Percentiles rank a stretch among this genome's conserved stretches.
phyloP scores from a whole-genome alignment of 2,329 filamentous ascomycete genomes.

The Apiospora sp. region DNA sequence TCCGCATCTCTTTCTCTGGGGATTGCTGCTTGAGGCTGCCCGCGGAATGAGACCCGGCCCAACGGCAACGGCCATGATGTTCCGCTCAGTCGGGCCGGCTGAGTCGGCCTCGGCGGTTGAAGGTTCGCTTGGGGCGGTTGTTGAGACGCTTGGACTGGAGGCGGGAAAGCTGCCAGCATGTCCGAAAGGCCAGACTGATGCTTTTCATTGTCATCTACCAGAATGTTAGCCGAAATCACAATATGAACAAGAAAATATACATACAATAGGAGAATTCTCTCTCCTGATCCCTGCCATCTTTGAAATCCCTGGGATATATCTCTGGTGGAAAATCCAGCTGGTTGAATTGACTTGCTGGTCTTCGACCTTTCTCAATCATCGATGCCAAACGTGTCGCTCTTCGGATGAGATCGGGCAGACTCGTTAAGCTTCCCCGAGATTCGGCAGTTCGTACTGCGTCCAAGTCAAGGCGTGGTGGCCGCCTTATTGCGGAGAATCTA shows the following conservation, averaged over 20 bases:
- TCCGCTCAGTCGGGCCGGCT: constrained; percentile 54
- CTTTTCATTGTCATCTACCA: constrained; percentile 49
- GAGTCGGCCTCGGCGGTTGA: constrained; percentile 42
- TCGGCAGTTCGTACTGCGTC: constrained; percentile 84
- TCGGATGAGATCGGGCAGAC: constrained; percentile 87
- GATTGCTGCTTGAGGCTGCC: constrained; percentile 40
- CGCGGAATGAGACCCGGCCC: constrained; percentile 30
- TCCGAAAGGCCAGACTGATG: constrained; percentile 65
- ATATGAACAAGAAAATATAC: not conserved
- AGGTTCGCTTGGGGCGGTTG: not conserved
- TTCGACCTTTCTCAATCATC: constrained; percentile 83
- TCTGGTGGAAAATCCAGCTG: constrained; percentile 61
- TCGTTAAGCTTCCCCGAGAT: constrained; percentile 87
- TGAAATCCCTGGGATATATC: constrained; percentile 42
- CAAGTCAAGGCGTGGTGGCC: constrained; percentile 81
- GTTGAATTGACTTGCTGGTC: constrained; percentile 67
- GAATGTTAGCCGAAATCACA: constrained; percentile 30
- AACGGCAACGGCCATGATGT: constrained; percentile 59
- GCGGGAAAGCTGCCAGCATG: constrained; percentile 72
- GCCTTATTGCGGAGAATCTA: constrained; percentile 62
- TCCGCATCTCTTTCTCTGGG: constrained; percentile 8
- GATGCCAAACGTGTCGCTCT: constrained; percentile 86
- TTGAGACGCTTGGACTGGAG: constrained; percentile 57
- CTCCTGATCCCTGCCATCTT: constrained; percentile 41
- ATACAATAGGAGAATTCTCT: constrained; percentile 50